These are phyloP conservation scores for Hydrangea macrophylla DNA, from an alignment of 148 eudicot genomes.

Conservation along the genomic window DNA sequence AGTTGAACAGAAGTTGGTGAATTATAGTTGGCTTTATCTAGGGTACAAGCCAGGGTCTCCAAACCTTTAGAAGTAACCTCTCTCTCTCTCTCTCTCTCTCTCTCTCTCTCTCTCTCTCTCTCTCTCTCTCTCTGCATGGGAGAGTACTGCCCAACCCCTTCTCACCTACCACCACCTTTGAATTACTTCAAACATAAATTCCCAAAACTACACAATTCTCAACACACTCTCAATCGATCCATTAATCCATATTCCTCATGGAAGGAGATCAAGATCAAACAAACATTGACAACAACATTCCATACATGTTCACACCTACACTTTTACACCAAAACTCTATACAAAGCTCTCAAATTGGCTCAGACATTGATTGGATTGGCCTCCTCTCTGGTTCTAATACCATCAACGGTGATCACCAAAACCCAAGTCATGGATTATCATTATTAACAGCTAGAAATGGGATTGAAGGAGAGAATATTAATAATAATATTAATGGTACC, in stretches of 20 bases:
- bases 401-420: slow-evolving; percentile 18
- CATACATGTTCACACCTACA: slow-evolving; percentile 11
- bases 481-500: too few species aligned
- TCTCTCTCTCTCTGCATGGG: slow-evolving; percentile 12
- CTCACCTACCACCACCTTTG: slow-evolving; percentile 27
- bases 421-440: not conserved
- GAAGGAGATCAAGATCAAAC: slow-evolving; percentile 27
- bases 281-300: slow-evolving; percentile 10
- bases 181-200: slow-evolving; percentile 13
- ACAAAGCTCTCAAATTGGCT: slow-evolving; percentile 17
- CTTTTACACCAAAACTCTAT: slow-evolving; percentile 14
- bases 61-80: slow-evolving; percentile 22
- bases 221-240: not conserved
- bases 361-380: slow-evolving; percentile 65
- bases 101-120: too few species aligned
- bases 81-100: too few species aligned
- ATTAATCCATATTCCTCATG: slow-evolving; percentile 15
- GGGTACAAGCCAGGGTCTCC: slow-evolving; percentile 29
- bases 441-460: slow-evolving; percentile 10
- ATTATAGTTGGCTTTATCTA: slow-evolving; percentile 57
- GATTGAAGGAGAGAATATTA: slow-evolving; percentile 14
- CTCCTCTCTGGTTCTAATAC: slow-evolving; percentile 27
- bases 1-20: slow-evolving; percentile 85
- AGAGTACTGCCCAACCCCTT: slow-evolving; percentile 35
- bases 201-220: slow-evolving; percentile 6